These are phyloP conservation scores for Lophium mytilinum DNA, from an alignment of 495 filamentous ascomycete species.

Conservation along the genomic window DNA sequence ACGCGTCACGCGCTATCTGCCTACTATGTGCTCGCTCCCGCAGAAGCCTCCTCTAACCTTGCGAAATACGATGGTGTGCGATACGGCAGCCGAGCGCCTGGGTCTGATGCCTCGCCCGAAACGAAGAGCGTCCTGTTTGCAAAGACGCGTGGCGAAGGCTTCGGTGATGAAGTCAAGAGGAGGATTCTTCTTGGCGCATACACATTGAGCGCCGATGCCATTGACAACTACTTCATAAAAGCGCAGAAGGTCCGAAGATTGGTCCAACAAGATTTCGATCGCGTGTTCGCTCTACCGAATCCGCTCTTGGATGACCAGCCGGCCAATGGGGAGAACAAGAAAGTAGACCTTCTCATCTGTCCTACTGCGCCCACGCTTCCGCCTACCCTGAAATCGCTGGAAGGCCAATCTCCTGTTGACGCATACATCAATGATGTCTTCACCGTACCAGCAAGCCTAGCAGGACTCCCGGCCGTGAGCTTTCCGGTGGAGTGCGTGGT, in stretches of 20 bases:
- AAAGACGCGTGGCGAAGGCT: constrained; percentile 57
- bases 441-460: constrained; percentile 89
- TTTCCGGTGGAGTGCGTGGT: constrained; percentile 53
- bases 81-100: constrained; percentile 55
- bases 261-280: constrained; percentile 77
- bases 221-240: constrained; percentile 94
- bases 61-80: constrained; percentile 94
- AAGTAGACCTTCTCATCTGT: constrained; percentile 78
- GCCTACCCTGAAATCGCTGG: constrained; percentile 48
- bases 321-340: constrained; percentile 37
- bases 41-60: constrained; percentile 95
- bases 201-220: constrained; percentile 79
- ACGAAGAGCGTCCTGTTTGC: constrained; percentile 54
- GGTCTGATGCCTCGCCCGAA: constrained; percentile 21
- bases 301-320: constrained; percentile 47
- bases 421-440: constrained; percentile 89
- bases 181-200: constrained; percentile 87
- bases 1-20: constrained; percentile 80
- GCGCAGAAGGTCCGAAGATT: constrained; percentile 81
- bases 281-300: constrained; percentile 60
- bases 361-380: constrained; percentile 77
- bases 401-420: constrained; percentile 40
- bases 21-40: constrained; percentile 92
- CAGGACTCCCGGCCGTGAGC: constrained; percentile 82
- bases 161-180: constrained; percentile 77